A percentile compares a stretch with the other conserved stretches of the same genome.
phyloP scores from a whole-genome alignment of 768 basidiomycete genomes.

The Boletus fagicola region DNA sequence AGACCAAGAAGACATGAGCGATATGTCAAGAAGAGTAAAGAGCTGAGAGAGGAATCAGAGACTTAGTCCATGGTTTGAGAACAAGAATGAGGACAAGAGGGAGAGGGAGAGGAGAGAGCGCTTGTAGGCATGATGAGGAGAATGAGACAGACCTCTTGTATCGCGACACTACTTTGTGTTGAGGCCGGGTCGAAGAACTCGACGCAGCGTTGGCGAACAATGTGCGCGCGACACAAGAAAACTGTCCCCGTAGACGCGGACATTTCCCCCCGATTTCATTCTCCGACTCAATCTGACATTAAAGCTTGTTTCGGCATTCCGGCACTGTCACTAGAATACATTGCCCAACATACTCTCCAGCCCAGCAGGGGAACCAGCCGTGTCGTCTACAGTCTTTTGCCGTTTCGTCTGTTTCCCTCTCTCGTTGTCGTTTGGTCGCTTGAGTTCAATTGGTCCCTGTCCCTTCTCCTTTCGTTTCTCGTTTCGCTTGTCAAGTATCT shows the following conservation, averaged over 20 bases:
- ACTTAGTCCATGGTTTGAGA: slow-evolving; percentile 43
- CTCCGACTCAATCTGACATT: slow-evolving; percentile 28
- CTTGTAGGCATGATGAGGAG: slow-evolving; percentile 68
- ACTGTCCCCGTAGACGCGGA: slow-evolving; percentile 7
- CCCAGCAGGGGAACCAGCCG: slow-evolving; percentile 10
- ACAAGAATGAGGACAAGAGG: slow-evolving; percentile 52
- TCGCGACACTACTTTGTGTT: slow-evolving; percentile 44
- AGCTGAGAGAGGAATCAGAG: slow-evolving; percentile 49
- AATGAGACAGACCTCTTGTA: slow-evolving; percentile 86
- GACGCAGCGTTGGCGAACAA: slow-evolving; percentile 41
- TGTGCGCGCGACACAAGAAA: slow-evolving; percentile 64
- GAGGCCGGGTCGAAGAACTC: slow-evolving; percentile 30
- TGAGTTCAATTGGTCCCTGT: slow-evolving; percentile 41
- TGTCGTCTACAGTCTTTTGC: slow-evolving; percentile 3
- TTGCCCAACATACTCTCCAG: slow-evolving; percentile 48
- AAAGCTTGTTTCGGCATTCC: slow-evolving; percentile 11
- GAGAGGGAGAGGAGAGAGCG: slow-evolving; percentile 67
- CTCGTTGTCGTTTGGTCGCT: slow-evolving; percentile 15
- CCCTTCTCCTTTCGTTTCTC: slow-evolving; percentile 61
- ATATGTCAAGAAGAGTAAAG: slow-evolving; percentile 29
- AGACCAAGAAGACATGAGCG: slow-evolving; percentile 77
- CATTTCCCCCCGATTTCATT: slow-evolving; percentile 15
- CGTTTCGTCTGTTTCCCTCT: slow-evolving; percentile 16
- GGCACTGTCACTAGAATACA: slow-evolving; percentile 44
- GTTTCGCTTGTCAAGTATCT: slow-evolving; percentile 78